Base-by-base conservation (phyloP, 306 rosid genomes). In the Spatholobus suberectus region DNA sequence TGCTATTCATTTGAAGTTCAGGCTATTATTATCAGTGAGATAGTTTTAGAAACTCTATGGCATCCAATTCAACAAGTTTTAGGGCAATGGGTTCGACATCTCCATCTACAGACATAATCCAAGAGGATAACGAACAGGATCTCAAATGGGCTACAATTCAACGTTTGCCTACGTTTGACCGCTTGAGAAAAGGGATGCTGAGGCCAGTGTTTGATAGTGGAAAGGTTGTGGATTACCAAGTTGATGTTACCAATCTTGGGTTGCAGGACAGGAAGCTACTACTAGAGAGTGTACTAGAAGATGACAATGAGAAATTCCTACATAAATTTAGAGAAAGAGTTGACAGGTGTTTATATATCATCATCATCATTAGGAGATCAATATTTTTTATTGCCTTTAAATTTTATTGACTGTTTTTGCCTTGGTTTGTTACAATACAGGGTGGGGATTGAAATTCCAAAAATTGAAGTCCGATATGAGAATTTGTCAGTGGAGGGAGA, bases 71-170 rank as follows among this genome's bases (percentile, higher is more conserved):
- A 29, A 29, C 32, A 29, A 3, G 32, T 29, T 29, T 29, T 29
- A 29, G 32, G 32, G 32, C 32, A 29, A 29, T 29, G 32, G 32
- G 3, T 29, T n/a, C n/a, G 32, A 29, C 32, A 29, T 29, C 32
- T 29, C 32, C 32, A 29, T 29, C 32, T 29, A 65, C 57, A 41
- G 47, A 2, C 87, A 85, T n/a, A 73, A 38, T n/a, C 32, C 1
- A 1, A 29, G 76, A 38, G n/a, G 85, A 89, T 32, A 93, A 90
- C 9, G 92, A 90, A 49, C 87, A 87, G 63, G 94, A 89, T 80
- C 82, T 92, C 62, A 83, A 52, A 61, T 92, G 97, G 97, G 97
- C 92, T 3, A 94, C 94, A 24, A 79, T 92, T 3, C 92, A 92
- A 59, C 74, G 94, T 70, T 73, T 92, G 37, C 97, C 97, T 1